Evolutionary conservation across 1,284 basidiomycete genomes (phyloP).

Genomic region (Ceratorhiza oryzae-sativae): DNA sequence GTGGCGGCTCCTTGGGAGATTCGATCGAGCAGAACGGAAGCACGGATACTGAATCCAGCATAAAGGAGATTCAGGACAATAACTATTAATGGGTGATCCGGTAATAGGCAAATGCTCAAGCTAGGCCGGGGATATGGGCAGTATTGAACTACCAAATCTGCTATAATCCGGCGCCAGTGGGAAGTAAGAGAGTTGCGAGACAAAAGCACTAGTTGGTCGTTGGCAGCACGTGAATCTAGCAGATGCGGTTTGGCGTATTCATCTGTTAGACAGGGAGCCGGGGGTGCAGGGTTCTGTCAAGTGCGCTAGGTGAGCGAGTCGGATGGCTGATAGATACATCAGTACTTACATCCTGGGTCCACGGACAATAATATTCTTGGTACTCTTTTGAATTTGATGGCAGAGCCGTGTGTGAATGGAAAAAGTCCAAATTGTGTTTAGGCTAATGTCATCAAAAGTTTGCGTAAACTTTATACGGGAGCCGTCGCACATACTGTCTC

Average conservation of each 20-base stretch:
- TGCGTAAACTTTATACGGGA: background rate
- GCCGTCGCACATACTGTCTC: background rate
- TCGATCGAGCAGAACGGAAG: constrained; percentile 14
- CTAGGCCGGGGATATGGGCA: constrained; percentile 10
- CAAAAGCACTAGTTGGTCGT: background rate
- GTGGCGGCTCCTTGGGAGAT: constrained; percentile 6
- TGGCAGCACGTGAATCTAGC: constrained; percentile 1
- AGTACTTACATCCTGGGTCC: constrained; percentile 8
- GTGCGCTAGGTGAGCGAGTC: background rate
- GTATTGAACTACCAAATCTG: constrained; percentile 3
- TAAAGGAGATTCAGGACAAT: constrained; percentile 3
- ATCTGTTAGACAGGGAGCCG: background rate
- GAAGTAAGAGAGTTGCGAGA: background rate
- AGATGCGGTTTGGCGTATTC: background rate
- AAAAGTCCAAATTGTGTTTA: background rate
- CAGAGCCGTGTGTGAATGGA: background rate
- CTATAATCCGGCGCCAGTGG: constrained; percentile 1
- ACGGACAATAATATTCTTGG: background rate
- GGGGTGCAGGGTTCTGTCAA: background rate
- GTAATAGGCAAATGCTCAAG: constrained; percentile 23
- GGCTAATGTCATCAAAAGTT: background rate
- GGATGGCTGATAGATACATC: background rate
- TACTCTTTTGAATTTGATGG: background rate
- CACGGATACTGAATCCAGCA: background rate
- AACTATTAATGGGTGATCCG: constrained; percentile 23